Evolutionary conservation across 2,329 filamentous ascomycete genomes (phyloP).

Genomic region (Phyllosticta ampelicida): DNA sequence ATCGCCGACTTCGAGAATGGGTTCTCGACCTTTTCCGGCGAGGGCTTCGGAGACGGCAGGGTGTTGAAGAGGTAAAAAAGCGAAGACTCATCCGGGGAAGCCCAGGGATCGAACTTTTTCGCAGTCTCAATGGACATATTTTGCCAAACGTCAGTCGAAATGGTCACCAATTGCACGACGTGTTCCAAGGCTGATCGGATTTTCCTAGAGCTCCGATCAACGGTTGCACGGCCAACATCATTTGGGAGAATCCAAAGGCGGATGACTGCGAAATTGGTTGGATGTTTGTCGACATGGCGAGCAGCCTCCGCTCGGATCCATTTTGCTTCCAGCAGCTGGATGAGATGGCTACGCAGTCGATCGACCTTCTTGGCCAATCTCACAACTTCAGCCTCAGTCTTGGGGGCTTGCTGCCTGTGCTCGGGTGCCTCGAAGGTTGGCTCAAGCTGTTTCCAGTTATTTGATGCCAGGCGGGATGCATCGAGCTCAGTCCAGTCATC

Average conservation of each 20-base stretch:
- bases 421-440: no score
- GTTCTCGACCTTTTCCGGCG: slow-evolving; percentile 39
- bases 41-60: slow-evolving; percentile 56
- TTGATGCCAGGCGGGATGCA: slow-evolving; percentile 11
- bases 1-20: slow-evolving; percentile 44
- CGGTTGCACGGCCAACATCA: slow-evolving; percentile 45
- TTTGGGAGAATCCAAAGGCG: slow-evolving; percentile 56
- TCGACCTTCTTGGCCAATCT: no score
- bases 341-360: slow-evolving; percentile 16
- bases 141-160: slow-evolving; percentile 45
- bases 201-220: slow-evolving; percentile 39
- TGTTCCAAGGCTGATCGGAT: slow-evolving; percentile 37
- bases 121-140: slow-evolving; percentile 14
- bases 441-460: not conserved
- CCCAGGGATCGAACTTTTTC: slow-evolving; percentile 29
- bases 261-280: slow-evolving; percentile 19
- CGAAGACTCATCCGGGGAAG: slow-evolving; percentile 38
- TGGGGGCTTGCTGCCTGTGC: no score
- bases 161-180: slow-evolving; percentile 47
- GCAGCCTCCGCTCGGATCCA: slow-evolving; percentile 26
- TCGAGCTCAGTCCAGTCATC: slow-evolving; percentile 20
- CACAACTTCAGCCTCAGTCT: no score
- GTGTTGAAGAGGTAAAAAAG: slow-evolving; percentile 64
- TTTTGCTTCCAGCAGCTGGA: slow-evolving; percentile 21
- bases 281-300: not conserved